These are phyloP conservation scores for Yarrowia sp. DNA, from an alignment of 805 yeast species.

Conservation along the genomic window DNA sequence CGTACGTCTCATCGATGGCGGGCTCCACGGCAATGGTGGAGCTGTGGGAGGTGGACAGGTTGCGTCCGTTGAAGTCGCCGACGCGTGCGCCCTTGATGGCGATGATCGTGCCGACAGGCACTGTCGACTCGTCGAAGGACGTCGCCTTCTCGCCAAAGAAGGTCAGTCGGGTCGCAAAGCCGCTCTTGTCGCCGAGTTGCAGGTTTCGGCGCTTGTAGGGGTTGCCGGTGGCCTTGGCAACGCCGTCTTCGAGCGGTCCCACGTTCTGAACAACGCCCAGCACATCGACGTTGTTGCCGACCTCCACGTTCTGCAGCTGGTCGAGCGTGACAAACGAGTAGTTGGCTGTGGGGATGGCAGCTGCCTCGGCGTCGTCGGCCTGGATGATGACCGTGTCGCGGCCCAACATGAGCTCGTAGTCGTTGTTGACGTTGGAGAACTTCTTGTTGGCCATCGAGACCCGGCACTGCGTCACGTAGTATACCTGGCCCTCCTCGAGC, in stretches of 20 bases:
- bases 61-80: conserved; percentile 83
- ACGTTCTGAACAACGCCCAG: conserved; percentile 82
- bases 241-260: conserved; percentile 70
- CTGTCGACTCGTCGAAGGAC: conserved; percentile 59
- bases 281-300: conserved; percentile 75
- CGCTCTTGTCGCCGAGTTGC: conserved; percentile 79
- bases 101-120: conserved; percentile 53
- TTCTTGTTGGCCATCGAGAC: conserved; percentile 82
- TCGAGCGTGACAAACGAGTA: conserved; percentile 72
- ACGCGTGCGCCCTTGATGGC: conserved; percentile 91
- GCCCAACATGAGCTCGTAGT: conserved; percentile 81
- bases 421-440: conserved; percentile 79
- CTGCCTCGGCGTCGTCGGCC: conserved; percentile 53
- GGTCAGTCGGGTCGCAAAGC: conserved; percentile 71
- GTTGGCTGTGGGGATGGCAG: conserved; percentile 70
- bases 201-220: conserved; percentile 91
- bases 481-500: conserved; percentile 85
- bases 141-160: conserved; percentile 88
- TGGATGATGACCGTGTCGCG: conserved; percentile 74
- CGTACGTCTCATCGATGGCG: conserved; percentile 82
- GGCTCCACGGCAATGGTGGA: conserved; percentile 80
- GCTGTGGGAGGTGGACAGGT: conserved; percentile 73
- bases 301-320: conserved; percentile 63
- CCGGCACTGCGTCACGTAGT: conserved; percentile 76
- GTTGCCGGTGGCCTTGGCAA: conserved; percentile 83